Evolutionary conservation across 2,329 filamentous ascomycete species (phyloP).

Genomic region (Fusarium sp.): DNA sequence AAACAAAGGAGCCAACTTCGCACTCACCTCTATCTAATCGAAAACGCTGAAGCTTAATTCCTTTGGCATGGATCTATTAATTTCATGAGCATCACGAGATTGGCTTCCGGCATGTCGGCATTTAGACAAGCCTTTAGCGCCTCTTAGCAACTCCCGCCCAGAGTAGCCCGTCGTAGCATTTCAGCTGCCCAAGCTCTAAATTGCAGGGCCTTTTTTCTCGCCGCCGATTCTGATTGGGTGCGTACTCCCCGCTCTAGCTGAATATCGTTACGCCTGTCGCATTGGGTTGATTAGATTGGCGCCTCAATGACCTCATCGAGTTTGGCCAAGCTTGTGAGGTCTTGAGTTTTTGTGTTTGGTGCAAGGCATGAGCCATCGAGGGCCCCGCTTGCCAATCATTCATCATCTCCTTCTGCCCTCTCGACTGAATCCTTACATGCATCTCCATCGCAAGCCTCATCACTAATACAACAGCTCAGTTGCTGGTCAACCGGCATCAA

Average conservation of each 20-base stretch:
- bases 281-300: constrained; percentile 19
- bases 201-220: background rate
- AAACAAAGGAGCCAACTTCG: background rate
- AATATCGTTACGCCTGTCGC: constrained; percentile 15
- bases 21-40: too few species aligned
- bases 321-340: constrained; percentile 35
- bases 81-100: constrained; percentile 9
- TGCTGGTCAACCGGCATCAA: background rate
- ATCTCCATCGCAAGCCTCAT: background rate
- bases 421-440: background rate
- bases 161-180: constrained; percentile 2
- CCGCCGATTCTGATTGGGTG: background rate
- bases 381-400: constrained; percentile 24
- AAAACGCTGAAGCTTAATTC: too few species aligned
- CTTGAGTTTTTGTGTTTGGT: constrained; percentile 20
- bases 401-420: background rate
- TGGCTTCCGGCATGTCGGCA: constrained; percentile 35
- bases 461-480: too few species aligned
- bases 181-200: constrained; percentile 31
- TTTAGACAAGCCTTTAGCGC: constrained; percentile 31
- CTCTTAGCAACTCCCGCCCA: constrained; percentile 25
- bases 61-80: background rate
- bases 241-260: background rate
- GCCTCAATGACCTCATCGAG: constrained; percentile 35
- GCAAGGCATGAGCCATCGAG: constrained; percentile 23